These are phyloP conservation scores for Rickenella mellea DNA, from an alignment of 768 basidiomycete genomes.

Conservation along the genomic window DNA sequence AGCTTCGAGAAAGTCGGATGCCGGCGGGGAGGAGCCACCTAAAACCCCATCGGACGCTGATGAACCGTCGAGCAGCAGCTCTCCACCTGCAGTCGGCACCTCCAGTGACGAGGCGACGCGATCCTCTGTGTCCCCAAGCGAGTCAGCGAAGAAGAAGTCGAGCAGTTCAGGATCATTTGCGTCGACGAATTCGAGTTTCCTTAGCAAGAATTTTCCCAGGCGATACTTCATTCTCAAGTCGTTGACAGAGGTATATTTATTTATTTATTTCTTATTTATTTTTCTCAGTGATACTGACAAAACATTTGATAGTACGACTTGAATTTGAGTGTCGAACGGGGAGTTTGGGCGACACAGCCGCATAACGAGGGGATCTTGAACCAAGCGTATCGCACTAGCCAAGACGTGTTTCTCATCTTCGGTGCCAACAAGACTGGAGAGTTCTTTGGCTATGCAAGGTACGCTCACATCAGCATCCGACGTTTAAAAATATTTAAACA, in stretches of 20 bases:
- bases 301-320: slow-evolving; percentile 57
- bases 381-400: slow-evolving; percentile 85
- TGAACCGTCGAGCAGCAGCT: neutral
- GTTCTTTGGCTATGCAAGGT: slow-evolving; percentile 90
- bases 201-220: slow-evolving; percentile 67
- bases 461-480: slow-evolving; percentile 15
- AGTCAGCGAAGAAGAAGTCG: slow-evolving; percentile 24
- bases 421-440: slow-evolving; percentile 91
- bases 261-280: neutral
- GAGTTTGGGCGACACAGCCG: slow-evolving; percentile 86
- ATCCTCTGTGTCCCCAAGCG: neutral
- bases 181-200: slow-evolving; percentile 78
- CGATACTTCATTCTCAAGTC: slow-evolving; percentile 94
- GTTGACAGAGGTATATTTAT: slow-evolving; percentile 50
- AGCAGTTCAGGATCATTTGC: slow-evolving; percentile 61
- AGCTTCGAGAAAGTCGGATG: slow-evolving; percentile 1
- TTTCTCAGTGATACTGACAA: neutral
- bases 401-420: slow-evolving; percentile 84
- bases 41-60: slow-evolving; percentile 3
- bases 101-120: slow-evolving; percentile 27
- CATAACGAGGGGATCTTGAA: slow-evolving; percentile 90
- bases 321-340: slow-evolving; percentile 68
- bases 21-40: neutral
- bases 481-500: slow-evolving; percentile 1
- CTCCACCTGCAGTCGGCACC: slow-evolving; percentile 18